Evolutionary conservation across 2,329 filamentous ascomycete genomes (phyloP), one percentile per base, ranked within the genome.

Genomic region (Diaporthe vexans): DNA sequence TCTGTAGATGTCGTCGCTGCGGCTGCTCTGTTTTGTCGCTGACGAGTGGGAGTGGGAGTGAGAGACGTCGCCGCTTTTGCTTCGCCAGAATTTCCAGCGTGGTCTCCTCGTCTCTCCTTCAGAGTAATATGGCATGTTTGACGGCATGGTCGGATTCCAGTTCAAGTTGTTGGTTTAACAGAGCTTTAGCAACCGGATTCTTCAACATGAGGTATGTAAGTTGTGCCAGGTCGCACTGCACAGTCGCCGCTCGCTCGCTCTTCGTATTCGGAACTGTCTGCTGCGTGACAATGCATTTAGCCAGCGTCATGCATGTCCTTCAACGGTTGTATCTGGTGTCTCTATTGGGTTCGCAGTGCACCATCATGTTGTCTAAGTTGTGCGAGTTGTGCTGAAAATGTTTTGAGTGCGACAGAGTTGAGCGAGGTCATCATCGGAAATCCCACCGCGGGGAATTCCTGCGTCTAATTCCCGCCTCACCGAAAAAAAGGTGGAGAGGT

Each of bases 21-120:
- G 48, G 15, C 63, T 68, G 63, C 33, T 68, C 29, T 68, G 63
- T 29, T 68, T 68, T 6, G 33, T 6, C 3, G 48, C 10, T 33
- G n/a, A 33, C 29, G 29, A 33, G 5, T 33, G 29, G 29, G 29
- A 26, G 33, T 24, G 6, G 2, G 48, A 4, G 1, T 54, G 63
- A 21, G 63, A 54, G 15, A 24, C 8, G 1, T 54, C 48, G 46
- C 63, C 33, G 33, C 33, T 54, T 17, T 54, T 54, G 33, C 6
- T 54, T 33, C 63, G 29, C 63, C 63, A 68, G 13, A 68, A 68
- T 2, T 40, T 68, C 63, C 63, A 68, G n/a, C 63, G 63, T 29
- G 48, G 63, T 24, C 48, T 33, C 24, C 17, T 68, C 3, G 13
- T 33, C 8, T 54, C 63, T 11, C 8, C 2, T 54, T 68, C 63